Evolutionary conservation across 139 green algal genomes (phyloP), one percentile per base, ranked within the genome.

Genomic region (Protoeuglena noctilucae): DNA sequence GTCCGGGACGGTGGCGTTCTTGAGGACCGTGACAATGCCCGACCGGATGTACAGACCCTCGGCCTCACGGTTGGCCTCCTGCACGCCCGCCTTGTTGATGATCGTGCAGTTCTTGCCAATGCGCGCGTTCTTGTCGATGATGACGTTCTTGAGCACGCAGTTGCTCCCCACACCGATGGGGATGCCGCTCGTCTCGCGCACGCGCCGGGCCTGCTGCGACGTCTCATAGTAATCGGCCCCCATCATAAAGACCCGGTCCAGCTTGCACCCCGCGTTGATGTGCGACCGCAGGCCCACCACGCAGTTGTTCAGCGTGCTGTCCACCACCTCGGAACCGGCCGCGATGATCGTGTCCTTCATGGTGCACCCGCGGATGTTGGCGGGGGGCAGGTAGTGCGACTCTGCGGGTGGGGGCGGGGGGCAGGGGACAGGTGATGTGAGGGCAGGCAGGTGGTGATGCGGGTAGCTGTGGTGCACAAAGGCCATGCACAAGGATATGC

Each of bases 71-170:
- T 84, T 77, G n/a, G 67, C 68, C 76, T 98, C 90, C 40, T 85
- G 60, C n/a, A 97, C 60, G 40, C 79, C 74, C 45, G 89, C 72
- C 70, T 89, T 92, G 79, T 98, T 98, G 51, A 86, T 65, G 68
- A 98, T 91, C 51, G 63, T 56, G 34, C 72, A 79, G 60, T 87
- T 83, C 21, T 78, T 69, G 28, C 92, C 92, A 45, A 99, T 91
- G 61, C 91, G 83, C 21, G 85, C 91, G 67, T 99, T 99, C 80
- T 99, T 99, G 78, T 99, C 92, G 2, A 97, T 71, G 68, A 99
- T 98, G 59, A 77, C 76, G 70, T 98, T 96, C 41, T 64, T 70
- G 72, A 95, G 83, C 24, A 67, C 34, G 39, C 43, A 70, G 60
- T 65, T 62, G 19, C 76, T 73, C 30, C 92, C 92, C 31, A 99